Evolutionary conservation across 257 asterid genomes (phyloP), one percentile per base, ranked within the genome.

Genomic region (Agastache rugosa): DNA sequence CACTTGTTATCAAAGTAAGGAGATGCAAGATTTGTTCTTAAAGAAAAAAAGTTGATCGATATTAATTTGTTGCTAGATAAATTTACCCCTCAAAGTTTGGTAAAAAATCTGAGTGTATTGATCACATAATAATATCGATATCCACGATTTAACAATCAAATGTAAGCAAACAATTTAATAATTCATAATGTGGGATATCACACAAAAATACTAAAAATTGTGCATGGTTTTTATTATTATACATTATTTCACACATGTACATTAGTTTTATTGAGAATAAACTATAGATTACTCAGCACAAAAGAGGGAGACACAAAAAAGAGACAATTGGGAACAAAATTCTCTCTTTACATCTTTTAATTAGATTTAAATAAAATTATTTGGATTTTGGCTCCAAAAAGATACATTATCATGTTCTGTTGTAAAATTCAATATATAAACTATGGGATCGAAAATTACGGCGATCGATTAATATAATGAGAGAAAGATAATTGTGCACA

Each of bases 401-500:
- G 16, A 20, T 54, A 19, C 31, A 54, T 9, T 54, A 54, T n/a
- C n/a, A 50, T 20, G 31, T 54, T 20, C 12, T 9, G 27, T 20
- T 9, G 7, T 23, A 54, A 10, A 54, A 8, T 50, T 50, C 10
- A 6, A 50, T 50, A 23, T 20, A 54, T 54, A 22, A 54, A 22
- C 62, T 23, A 51, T 55, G 20, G 3, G 15, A 22, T 55, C 35
- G 27, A 55, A 55, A 55, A 22, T 1, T 55, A 12, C 12, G 0
- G 39, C 11, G 35, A 44, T 44, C 11, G 23, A 61, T 9, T 39
- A 23, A 7, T 54, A 72, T 31, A 63, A 48, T 35, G 31, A 27
- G 16, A 34, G 15, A 41, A 16, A 3, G 11, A 27, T 9, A 48
- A 48, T 1, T 50, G 76, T 60, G 81, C 81, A 77, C 54, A 83